Evolutionary conservation across 2,329 filamentous ascomycete species (phyloP).

Genomic region (Aspergillus quadrilineatus): DNA sequence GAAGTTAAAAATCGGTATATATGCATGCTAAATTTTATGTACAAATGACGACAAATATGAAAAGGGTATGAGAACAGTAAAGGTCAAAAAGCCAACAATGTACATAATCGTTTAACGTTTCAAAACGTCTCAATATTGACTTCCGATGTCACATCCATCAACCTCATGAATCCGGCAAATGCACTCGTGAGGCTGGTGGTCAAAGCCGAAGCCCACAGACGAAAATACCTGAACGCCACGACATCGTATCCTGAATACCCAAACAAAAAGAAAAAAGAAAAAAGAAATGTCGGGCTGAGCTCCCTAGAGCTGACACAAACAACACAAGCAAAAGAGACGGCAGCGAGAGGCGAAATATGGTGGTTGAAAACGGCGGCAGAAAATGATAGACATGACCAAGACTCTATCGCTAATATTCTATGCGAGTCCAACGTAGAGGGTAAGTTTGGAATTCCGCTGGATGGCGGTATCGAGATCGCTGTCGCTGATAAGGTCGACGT

Average conservation of each 20-base stretch:
- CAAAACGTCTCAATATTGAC: constrained; percentile 32
- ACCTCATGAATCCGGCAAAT: constrained; percentile 22
- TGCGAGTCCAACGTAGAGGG: constrained; percentile 62
- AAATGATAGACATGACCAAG: constrained; percentile 8
- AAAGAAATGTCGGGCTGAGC: constrained; percentile 3
- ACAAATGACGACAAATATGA: constrained; percentile 26
- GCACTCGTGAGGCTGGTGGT: constrained; percentile 27
- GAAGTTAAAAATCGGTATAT: constrained; percentile 22
- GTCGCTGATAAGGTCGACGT: constrained; percentile 73
- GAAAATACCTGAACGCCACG: constrained; percentile 20
- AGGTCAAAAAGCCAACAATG: constrained; percentile 19
- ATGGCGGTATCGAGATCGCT: constrained; percentile 78
- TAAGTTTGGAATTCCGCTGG: constrained; percentile 80
- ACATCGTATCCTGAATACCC: constrained; percentile 14
- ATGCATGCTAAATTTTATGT: constrained; percentile 35
- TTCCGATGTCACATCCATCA: constrained; percentile 24
- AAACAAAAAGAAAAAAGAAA: constrained; percentile 12
- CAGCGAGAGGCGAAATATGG: constrained; percentile 11
- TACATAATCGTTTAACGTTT: constrained; percentile 34
- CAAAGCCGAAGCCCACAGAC: constrained; percentile 8
- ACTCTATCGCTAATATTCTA: constrained; percentile 20
- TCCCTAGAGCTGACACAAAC: constrained; percentile 8
- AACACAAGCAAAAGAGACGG: constrained; percentile 12
- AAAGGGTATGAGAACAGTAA: constrained; percentile 22
- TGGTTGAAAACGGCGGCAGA: neutral